A percentile compares a stretch with the other conserved stretches of the same genome.
These are phyloP conservation scores for Aristolochia contorta DNA, from an alignment of 164 flowering plant species.

Conservation along the genomic window DNA sequence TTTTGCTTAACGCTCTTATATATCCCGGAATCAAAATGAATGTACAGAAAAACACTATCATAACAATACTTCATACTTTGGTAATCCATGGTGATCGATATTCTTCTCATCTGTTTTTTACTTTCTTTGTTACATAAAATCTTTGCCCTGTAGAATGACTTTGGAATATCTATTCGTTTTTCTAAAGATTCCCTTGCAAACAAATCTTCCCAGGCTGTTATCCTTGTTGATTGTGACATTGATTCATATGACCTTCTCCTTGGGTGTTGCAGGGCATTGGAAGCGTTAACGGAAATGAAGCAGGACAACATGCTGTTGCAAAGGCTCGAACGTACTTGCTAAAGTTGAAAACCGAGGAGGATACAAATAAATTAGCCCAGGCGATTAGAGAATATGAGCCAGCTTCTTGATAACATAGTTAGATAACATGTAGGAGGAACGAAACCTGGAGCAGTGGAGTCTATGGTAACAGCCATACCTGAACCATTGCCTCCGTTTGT, in stretches of 20 bases:
- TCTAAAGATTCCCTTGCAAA: background rate
- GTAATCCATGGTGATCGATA: slow-evolving; percentile 29
- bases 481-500: too few species aligned
- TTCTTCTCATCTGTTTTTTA: background rate
- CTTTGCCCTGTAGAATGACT: background rate
- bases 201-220: background rate
- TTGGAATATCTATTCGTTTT: background rate
- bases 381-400: slow-evolving; percentile 31
- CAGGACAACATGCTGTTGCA: slow-evolving; percentile 23
- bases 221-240: background rate
- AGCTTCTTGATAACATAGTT: slow-evolving; percentile 14
- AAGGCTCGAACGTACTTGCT: slow-evolving; percentile 76
- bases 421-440: background rate
- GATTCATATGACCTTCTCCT: background rate
- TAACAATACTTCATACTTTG: slow-evolving; percentile 81
- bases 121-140: background rate
- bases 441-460: too few species aligned
- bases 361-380: slow-evolving; percentile 41
- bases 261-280: slow-evolving; percentile 1
- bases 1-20: slow-evolving; percentile 80
- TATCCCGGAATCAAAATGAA: slow-evolving; percentile 92
- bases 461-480: too few species aligned
- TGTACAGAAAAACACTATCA: slow-evolving; percentile 66
- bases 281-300: slow-evolving; percentile 30
- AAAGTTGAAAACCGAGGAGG: slow-evolving; percentile 67